Percentiles rank a stretch among this genome's conserved stretches.
Evolutionary conservation across 345 rosid genomes (phyloP).

Genomic region (Salix suchowensis): DNA sequence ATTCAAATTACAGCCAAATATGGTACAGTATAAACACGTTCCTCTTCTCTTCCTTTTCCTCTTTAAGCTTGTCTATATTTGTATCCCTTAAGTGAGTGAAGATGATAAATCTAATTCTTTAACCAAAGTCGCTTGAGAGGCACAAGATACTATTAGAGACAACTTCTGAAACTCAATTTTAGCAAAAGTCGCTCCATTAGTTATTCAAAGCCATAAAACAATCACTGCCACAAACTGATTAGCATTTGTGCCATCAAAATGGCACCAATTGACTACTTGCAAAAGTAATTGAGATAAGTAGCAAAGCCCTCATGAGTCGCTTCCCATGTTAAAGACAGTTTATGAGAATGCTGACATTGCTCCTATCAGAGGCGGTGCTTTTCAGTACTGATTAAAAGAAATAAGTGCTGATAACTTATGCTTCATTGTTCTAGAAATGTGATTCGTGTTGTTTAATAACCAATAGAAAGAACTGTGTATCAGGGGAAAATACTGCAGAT

Average conservation of each 20-base stretch:
- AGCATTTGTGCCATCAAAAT: neutral
- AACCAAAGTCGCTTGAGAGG: neutral
- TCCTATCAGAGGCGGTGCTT: neutral
- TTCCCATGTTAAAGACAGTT: neutral
- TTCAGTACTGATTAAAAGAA: neutral
- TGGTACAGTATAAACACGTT: neutral
- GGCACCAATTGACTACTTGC: neutral
- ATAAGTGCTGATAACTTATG: neutral
- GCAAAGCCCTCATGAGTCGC: neutral
- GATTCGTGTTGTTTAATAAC: neutral
- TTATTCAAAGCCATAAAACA: neutral
- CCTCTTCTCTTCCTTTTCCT: neutral
- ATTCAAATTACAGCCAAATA: neutral
- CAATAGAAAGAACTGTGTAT: neutral
- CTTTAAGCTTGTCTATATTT: neutral
- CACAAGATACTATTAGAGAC: neutral
- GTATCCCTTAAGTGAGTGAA: neutral
- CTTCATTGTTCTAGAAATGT: neutral
- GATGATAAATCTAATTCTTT: neutral
- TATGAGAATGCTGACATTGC: neutral
- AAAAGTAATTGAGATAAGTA: neutral
- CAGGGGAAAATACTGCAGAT: neutral
- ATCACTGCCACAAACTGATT: neutral
- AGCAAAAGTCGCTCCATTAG: neutral
- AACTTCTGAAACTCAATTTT: neutral